A percentile compares a stretch with the other conserved stretches of the same genome.
Evolutionary conservation across 2,329 filamentous ascomycete species (phyloP).

Genomic region (Pseudogymnoascus sp.): DNA sequence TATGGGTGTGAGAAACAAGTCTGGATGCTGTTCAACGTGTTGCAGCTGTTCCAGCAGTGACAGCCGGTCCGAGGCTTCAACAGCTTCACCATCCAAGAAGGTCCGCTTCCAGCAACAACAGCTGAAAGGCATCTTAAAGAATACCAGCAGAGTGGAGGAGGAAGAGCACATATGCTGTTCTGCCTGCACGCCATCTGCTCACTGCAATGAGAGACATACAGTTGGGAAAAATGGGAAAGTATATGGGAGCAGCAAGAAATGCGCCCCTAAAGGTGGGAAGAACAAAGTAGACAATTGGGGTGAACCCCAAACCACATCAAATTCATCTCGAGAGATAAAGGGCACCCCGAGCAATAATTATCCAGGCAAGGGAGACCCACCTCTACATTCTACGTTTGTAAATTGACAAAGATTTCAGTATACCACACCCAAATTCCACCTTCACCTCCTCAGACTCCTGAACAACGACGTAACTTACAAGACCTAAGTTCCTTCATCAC

Average conservation of each 20-base stretch:
- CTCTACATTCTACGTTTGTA: not conserved
- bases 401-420: not conserved
- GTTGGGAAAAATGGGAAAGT: not conserved
- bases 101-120: conserved; percentile 1
- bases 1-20: not conserved
- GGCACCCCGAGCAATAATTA: not conserved
- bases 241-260: not conserved
- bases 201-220: not conserved
- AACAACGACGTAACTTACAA: conserved; percentile 10
- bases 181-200: not conserved
- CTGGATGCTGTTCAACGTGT: not conserved
- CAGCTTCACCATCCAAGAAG: not conserved
- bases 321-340: not conserved
- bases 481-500: conserved; percentile 9
- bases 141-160: not conserved
- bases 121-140: not conserved
- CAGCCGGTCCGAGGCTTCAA: not conserved
- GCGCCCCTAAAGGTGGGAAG: not conserved
- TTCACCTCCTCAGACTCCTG: not conserved
- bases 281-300: not conserved
- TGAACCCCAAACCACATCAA: not conserved
- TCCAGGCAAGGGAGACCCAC: not conserved
- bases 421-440: not conserved
- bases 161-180: not conserved
- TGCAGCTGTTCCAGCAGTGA: not conserved